Percentiles rank a stretch among this genome's conserved stretches.
These are phyloP conservation scores for Ceratocystis colombiana DNA, from an alignment of 2,329 filamentous ascomycete species.

Conservation along the genomic window DNA sequence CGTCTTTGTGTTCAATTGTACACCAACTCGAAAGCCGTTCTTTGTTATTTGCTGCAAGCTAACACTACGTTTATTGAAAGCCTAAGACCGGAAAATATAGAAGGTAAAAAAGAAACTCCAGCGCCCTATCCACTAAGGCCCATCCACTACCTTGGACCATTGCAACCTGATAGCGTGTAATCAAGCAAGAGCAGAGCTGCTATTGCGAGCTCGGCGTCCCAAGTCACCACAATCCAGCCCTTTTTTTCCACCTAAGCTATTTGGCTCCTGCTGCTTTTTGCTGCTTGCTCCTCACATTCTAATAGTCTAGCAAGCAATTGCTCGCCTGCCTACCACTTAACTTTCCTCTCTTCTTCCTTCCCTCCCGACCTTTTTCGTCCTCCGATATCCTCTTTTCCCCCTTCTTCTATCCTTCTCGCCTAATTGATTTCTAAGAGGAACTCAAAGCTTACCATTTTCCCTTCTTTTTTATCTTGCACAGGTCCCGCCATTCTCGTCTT, in stretches of 20 bases:
- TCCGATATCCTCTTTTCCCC: conserved; percentile 15
- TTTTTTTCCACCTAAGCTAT: conserved; percentile 4
- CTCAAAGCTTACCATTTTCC: conserved; percentile 18
- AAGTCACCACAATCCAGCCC: neutral
- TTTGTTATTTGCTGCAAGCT: neutral
- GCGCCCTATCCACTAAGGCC: neutral
- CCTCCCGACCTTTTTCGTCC: conserved; percentile 18
- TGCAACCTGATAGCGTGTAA: neutral
- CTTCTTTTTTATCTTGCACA: conserved; percentile 23
- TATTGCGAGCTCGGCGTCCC: conserved; percentile 13
- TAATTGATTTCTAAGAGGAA: conserved; percentile 14
- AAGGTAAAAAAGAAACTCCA: neutral
- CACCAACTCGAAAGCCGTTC: neutral
- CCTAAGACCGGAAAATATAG: neutral
- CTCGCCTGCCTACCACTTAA: neutral
- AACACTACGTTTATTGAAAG: neutral
- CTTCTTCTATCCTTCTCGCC: conserved; percentile 13
- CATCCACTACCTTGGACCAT: neutral
- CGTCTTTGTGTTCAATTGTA: conserved; percentile 4
- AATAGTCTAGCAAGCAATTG: neutral
- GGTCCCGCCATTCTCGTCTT: conserved; percentile 18
- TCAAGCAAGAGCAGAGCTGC: neutral
- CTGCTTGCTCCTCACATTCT: neutral
- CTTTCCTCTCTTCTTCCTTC: conserved; percentile 4
- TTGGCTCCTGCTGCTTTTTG: neutral